Evolutionary conservation across 306 rosid species (phyloP).

Genomic region (Alnus rubra): DNA sequence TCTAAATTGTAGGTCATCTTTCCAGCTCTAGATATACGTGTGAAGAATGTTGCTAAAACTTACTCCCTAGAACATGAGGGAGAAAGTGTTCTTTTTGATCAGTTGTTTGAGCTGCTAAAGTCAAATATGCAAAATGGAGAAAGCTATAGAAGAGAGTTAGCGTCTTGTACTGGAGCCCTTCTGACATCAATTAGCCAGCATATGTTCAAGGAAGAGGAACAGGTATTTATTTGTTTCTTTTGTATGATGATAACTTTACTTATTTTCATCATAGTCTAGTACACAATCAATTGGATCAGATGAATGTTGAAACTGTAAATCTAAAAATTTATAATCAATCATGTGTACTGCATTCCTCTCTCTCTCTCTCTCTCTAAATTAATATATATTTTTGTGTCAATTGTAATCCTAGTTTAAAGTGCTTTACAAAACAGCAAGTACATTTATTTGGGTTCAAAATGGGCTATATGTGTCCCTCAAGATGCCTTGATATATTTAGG

Average conservation of each 20-base stretch:
- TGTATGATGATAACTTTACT: background rate
- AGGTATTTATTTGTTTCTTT: constrained; percentile 10
- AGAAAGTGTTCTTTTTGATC: constrained; percentile 35
- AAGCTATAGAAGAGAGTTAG: constrained; percentile 30
- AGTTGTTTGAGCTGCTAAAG: constrained; percentile 31
- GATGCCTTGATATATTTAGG: background rate
- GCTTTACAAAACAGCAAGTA: background rate
- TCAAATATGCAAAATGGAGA: constrained; percentile 29
- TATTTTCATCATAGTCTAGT: background rate
- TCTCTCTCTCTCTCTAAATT: background rate
- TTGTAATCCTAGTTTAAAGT: background rate
- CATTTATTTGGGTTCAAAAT: background rate
- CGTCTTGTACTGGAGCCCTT: constrained; percentile 37
- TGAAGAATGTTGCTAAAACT: constrained; percentile 37
- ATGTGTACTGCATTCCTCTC: background rate
- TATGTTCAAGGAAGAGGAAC: constrained; percentile 40
- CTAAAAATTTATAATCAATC: too few species aligned
- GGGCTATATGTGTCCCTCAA: background rate
- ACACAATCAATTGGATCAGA: too few species aligned
- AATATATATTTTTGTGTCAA: background rate
- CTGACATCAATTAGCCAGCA: constrained; percentile 36
- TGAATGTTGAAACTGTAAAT: background rate
- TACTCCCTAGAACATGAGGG: constrained; percentile 39
- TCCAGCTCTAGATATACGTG: constrained; percentile 35
- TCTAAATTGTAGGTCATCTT: constrained; percentile 32